Conservation (phyloP, 1,284 basidiomycete species). For the Cryptococcus hybrid region DNA sequence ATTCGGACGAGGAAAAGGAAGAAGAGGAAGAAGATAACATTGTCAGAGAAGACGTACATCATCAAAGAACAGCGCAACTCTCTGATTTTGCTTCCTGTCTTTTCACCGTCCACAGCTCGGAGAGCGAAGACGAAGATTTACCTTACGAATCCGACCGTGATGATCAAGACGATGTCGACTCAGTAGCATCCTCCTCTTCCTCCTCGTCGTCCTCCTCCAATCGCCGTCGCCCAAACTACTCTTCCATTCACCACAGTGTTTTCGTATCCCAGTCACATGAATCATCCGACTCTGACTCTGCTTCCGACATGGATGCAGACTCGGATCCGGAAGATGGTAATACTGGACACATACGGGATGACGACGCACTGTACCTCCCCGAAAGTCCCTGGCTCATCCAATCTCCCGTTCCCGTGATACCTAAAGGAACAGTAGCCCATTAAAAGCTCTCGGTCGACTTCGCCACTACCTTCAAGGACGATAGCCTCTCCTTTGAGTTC, state of each 20-base stretch:
- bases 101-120: background rate
- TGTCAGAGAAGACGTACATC: background rate
- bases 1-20: background rate
- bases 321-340: background rate
- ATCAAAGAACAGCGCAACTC: no score
- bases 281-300: background rate
- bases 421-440: background rate
- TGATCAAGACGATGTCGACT: background rate
- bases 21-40: background rate
- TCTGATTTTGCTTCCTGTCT: no score
- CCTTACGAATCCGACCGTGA: background rate
- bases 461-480: background rate
- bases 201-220: background rate
- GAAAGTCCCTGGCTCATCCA: background rate
- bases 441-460: no score
- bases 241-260: background rate
- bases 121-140: background rate
- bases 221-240: background rate
- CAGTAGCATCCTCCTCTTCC: background rate
- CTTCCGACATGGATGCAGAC: background rate
- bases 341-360: background rate
- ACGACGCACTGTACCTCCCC: background rate
- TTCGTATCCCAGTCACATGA: background rate
- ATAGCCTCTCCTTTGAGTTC: background rate
- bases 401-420: background rate